Evolutionary conservation across 2,329 filamentous ascomycete genomes (phyloP), one percentile per base, ranked within the genome.

Genomic region (Sporothrix humicola): DNA sequence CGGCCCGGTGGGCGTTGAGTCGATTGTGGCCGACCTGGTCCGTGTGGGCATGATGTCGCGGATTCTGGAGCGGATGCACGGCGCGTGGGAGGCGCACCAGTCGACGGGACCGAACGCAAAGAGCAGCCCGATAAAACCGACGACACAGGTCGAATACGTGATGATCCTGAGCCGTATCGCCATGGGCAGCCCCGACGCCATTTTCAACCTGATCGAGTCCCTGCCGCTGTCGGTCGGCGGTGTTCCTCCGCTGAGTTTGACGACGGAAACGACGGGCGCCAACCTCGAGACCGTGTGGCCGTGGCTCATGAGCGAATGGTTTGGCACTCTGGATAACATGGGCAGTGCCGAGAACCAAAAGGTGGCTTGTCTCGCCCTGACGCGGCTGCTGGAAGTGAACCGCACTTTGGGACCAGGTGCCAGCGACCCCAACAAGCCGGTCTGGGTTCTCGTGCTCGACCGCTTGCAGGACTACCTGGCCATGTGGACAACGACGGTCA

Each of bases 121-220:
- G 42, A 17, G 68, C n/a, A 88, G 90, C 56, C 88, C 89, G 44
- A 88, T 98, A 48, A 91, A 92, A 77, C 89, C 90, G 13, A 87
- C 94, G 12, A 91, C 93, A 0, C 90, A 97, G 79, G 92, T 92
- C 0, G 93, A 97, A 79, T 97, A 97, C 80, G 92, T 97, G 79
- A 88, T 90, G 4, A 90, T 98, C 1, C 86, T 99, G 1, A 91
- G 93, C 1, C 91, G 95, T 1, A 87, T 98, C 17, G 89, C 91
- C 0, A 83, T 97, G 1, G 90, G 91, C 0, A 92, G 92, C 52
- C 93, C 95, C 0, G 82, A 82, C 2, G 84, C 92, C 1, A 92
- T 97, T 77, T 83, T 91, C 4, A 85, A 88, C 20, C 83, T 90
- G 81, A 81, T 91, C 20, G 81, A 20, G 10, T 66, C 61, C 4